Base-by-base conservation (phyloP, 1,284 basidiomycete species). In the Ceratobasidium sp. region DNA sequence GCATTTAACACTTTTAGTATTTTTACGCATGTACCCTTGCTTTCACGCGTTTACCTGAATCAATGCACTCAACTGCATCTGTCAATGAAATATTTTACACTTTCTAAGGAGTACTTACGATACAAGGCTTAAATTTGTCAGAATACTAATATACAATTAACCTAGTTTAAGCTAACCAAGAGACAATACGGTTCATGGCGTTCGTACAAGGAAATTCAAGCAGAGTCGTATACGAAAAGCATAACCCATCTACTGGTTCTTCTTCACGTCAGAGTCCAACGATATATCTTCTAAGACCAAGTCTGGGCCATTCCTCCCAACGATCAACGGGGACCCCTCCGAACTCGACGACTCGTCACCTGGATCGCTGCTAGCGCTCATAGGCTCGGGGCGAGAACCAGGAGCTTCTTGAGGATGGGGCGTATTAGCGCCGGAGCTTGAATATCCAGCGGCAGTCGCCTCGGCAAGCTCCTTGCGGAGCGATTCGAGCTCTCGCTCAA, bases 401-500 rank as follows among this genome's bases (percentile, higher is more conserved):
- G 26, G 20, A 15, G 23, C 23, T 18, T n/a, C n/a, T 58, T 67
- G 73, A 10, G 26, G 51, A 10, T 77, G 75, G 26, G 51, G 75
- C 5, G 64, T 67, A 26, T 44, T 67, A 23, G 40, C 64, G 46
- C 64, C 61, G 20, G 70, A 51, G 33, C 53, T 44, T n/a, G 68
- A 58, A 23, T 70, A 58, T 26, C 56, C 70, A 5, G 72, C 75
- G 53, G 75, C 75, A 68, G 75, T 77, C 4, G 75, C 75, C 53
- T 77, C 80, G 18, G 93, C 94, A 2, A 95, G 87, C 83, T 97
- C 96, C 85, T 95, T 96, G 58, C 96, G 91, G 46, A 97, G 86
- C 0, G 92, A 91, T 83, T 97, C 96, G 15, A 97, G 87, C 85
- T 97, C 96, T 51, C 94, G 91, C 84, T 97, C 96, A 82, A 97